Base-by-base conservation (phyloP, 805 yeast genomes). In the Naumovozyma castellii region DNA sequence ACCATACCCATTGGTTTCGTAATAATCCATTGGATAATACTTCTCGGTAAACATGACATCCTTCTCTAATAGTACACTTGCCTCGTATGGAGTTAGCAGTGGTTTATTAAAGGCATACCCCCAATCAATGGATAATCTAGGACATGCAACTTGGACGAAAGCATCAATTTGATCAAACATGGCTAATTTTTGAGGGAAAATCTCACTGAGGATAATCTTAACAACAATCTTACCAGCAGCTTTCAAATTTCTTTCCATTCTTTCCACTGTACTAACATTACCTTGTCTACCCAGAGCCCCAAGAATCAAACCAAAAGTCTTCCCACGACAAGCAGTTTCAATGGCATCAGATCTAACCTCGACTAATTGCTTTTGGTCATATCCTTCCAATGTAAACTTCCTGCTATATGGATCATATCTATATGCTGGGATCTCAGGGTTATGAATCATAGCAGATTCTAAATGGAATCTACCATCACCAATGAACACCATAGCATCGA, bases 211-310 rank as follows among this genome's bases (percentile, higher is more conserved):
- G 28, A 92, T 78, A 40, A 92, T 86, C 57, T 84, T 79, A 1
- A 85, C 84, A 2, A 84, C 85, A 9, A 72, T 72, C 37, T 75
- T 73, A 0, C 92, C 94, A 17, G 69, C 67, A 4, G 52, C 59
- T 1, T 50, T 48, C 18, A 90, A 67, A 37, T 66, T 67, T 4
- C 58, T 50, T 57, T 86, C 87, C 33, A 92, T 56, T 47, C 76
- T 75, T 17, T 73, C 73, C 32, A 87, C 70, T 0, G 97, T 90
- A 17, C 72, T 67, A 2, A 88, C 75, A 51, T 80, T 87, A 5
- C 98, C 98, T 66, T 92, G 98, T 53, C 98, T 75, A 1, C 98
- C 98, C 40, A 92, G 67, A 0, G 96, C 94, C 12, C 98, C 98
- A 17, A 92, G 64, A 15, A 92, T 82, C 15, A 92, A 66, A 0